These are phyloP conservation scores for Microstegium vimineum DNA, from an alignment of 176 grass and related monocot species.

Conservation along the genomic window DNA sequence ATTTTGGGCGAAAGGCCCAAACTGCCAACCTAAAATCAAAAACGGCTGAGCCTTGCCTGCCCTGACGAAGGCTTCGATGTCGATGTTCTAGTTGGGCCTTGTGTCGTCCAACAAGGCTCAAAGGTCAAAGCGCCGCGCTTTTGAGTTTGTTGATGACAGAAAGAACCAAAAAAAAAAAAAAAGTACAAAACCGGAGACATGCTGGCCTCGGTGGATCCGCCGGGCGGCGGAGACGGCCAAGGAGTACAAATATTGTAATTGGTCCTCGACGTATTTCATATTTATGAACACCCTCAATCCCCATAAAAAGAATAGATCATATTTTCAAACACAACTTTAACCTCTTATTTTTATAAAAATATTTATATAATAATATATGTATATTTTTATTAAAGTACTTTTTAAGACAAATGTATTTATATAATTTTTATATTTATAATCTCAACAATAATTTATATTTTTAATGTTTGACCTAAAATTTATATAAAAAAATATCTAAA, in stretches of 20 bases:
- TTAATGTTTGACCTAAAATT: no score
- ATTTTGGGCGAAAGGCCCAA: no score
- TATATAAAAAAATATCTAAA: no score
- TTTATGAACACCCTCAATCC: not conserved
- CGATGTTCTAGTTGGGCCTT: not conserved
- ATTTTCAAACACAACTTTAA: no score
- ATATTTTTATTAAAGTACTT: no score
- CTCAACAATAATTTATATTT: no score
- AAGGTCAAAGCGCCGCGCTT: not conserved
- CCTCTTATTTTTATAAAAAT: no score
- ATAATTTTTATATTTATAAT: no score
- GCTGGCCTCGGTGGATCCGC: constrained; percentile 28
- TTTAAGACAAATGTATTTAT: no score
- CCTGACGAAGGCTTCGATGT: not conserved
- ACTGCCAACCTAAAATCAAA: not conserved
- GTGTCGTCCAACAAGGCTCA: not conserved
- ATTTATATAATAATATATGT: no score
- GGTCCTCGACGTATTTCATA: not conserved
- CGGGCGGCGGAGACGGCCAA: constrained; percentile 20
- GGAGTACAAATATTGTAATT: not conserved
- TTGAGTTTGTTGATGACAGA: not conserved
- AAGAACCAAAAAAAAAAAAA: not conserved
- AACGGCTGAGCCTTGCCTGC: not conserved
- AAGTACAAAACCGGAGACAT: not conserved
- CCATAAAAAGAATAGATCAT: not conserved